Conservation (phyloP, 164 flowering plant species). For the Sextonia rubra region DNA sequence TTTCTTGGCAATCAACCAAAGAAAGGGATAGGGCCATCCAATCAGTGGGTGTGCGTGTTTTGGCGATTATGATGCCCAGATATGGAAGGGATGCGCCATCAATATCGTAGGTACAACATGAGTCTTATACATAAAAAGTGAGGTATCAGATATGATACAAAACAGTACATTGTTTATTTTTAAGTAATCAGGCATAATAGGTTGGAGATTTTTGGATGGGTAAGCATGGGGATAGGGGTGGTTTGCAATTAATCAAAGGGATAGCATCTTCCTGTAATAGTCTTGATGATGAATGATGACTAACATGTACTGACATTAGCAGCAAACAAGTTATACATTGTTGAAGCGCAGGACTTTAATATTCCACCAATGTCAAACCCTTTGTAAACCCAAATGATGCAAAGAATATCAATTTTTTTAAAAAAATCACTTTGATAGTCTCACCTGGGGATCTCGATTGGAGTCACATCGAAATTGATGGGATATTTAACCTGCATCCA, state of each 20-base stretch:
- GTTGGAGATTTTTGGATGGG: too few relatives aligned
- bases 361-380: background rate
- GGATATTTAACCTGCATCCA: slow-evolving; percentile 74
- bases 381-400: background rate
- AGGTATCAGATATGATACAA: too few relatives aligned
- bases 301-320: background rate
- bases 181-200: too few relatives aligned
- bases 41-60: too few relatives aligned
- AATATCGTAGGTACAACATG: too few relatives aligned
- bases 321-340: background rate
- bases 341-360: background rate
- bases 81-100: too few relatives aligned
- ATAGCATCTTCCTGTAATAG: background rate
- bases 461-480: slow-evolving; percentile 62
- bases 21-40: too few relatives aligned
- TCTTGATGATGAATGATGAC: background rate
- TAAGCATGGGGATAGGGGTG: too few relatives aligned
- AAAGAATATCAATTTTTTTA: background rate
- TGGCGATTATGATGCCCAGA: too few relatives aligned
- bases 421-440: slow-evolving; percentile 5
- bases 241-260: background rate
- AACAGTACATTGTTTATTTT: too few relatives aligned
- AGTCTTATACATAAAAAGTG: too few relatives aligned
- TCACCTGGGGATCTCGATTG: slow-evolving; percentile 78
- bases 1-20: too few relatives aligned